These are phyloP conservation scores for Plantago major DNA, from an alignment of 257 asterid genomes.

Conservation along the genomic window DNA sequence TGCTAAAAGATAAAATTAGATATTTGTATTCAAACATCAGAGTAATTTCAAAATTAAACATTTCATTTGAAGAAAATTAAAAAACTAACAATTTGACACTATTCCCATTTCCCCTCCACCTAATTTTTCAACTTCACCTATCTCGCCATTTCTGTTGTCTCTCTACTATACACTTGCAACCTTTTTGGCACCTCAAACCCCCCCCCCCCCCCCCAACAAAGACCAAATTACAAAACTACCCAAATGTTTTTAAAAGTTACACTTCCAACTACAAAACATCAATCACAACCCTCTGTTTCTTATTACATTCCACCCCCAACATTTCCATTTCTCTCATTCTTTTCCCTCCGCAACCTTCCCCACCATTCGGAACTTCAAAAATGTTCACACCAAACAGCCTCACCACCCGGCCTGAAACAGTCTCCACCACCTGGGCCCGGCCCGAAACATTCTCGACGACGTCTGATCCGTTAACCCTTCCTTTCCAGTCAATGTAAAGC, in stretches of 20 bases:
- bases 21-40: no score
- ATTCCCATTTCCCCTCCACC: conserved; percentile 20
- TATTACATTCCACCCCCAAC: conserved; percentile 29
- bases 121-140: conserved; percentile 16
- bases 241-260: neutral
- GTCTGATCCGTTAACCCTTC: conserved; percentile 2
- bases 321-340: conserved; percentile 43
- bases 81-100: conserved; percentile 15
- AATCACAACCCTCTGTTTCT: conserved; percentile 46
- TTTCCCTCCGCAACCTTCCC: conserved; percentile 23
- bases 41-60: neutral
- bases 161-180: conserved; percentile 33
- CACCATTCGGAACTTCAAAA: conserved; percentile 24
- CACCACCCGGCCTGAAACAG: conserved; percentile 19
- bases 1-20: no score
- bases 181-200: conserved; percentile 27
- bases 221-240: conserved; percentile 9
- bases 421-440: conserved; percentile 19
- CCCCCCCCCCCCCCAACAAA: conserved; percentile 8
- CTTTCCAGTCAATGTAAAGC: conserved; percentile 45
- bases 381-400: conserved; percentile 62
- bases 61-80: neutral
- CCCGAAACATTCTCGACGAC: neutral
- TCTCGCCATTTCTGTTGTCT: conserved; percentile 17
- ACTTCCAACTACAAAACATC: conserved; percentile 30